Conservation (phyloP, 164 flowering plant species). For the Taxillus chinensis region DNA sequence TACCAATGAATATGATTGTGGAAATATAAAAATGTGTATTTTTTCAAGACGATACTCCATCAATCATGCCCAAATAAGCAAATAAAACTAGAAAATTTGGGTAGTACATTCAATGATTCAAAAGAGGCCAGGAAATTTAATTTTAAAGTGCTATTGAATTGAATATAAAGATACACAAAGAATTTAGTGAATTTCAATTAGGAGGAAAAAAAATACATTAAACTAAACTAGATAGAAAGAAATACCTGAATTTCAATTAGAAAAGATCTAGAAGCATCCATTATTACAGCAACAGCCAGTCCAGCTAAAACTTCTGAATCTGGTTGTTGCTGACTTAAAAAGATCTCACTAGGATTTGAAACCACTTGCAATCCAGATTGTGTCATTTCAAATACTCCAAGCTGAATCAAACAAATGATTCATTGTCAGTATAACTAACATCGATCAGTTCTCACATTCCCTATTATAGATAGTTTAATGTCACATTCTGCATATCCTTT, state of each 20-base stretch:
- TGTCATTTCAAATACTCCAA: slow-evolving; percentile 94
- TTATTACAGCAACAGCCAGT: slow-evolving; percentile 72
- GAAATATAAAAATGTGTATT: neutral
- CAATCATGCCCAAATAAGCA: neutral
- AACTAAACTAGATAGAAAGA: neutral
- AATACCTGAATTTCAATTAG: slow-evolving; percentile 89
- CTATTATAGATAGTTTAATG: neutral
- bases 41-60: neutral
- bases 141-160: neutral
- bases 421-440: neutral
- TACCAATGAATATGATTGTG: neutral
- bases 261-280: slow-evolving; percentile 90
- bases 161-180: neutral
- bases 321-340: slow-evolving; percentile 47
- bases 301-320: slow-evolving; percentile 83
- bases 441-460: neutral
- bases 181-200: neutral
- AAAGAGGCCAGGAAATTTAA: slow-evolving; percentile 1
- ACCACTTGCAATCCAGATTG: slow-evolving; percentile 72
- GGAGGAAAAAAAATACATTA: neutral
- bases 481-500: neutral
- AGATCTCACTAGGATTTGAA: slow-evolving; percentile 78
- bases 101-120: neutral
- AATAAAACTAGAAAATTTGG: neutral
- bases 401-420: slow-evolving; percentile 31